Conservation (phyloP, 148 eudicot species). For the Fagopyrum esculentum region DNA sequence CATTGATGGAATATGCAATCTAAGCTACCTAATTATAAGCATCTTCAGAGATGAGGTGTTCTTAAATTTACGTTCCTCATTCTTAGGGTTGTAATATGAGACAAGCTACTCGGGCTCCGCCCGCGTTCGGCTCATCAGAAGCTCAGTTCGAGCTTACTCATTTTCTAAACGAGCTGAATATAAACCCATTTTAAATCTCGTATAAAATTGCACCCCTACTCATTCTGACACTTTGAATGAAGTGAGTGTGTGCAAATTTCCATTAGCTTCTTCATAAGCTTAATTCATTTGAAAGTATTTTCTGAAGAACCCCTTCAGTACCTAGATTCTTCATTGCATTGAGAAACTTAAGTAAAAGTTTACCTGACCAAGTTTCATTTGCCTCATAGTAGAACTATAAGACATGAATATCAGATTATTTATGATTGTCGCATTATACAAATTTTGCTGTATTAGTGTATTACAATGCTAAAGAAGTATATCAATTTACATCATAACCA, state of each 20-base stretch:
- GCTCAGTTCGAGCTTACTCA: too few relatives aligned
- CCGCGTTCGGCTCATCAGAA: too few relatives aligned
- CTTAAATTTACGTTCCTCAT: not conserved
- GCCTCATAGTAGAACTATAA: not conserved
- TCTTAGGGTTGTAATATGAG: too few relatives aligned
- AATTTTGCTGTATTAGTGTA: not conserved
- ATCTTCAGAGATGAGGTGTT: not conserved
- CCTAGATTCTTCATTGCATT: not conserved
- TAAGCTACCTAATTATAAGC: not conserved
- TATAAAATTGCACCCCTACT: not conserved
- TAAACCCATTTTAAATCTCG: too few relatives aligned
- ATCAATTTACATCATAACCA: not conserved
- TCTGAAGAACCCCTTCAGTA: not conserved
- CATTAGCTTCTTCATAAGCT: not conserved
- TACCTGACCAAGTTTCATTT: not conserved
- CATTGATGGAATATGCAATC: not conserved
- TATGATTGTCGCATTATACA: not conserved
- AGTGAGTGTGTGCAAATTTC: not conserved
- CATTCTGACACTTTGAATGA: not conserved
- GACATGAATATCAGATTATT: not conserved
- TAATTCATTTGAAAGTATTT: not conserved
- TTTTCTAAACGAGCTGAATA: too few relatives aligned
- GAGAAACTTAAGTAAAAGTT: not conserved
- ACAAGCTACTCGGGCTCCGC: too few relatives aligned
- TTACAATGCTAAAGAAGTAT: not conserved